These are phyloP conservation scores for Cucumis variabilis DNA, from an alignment of 331 rosid genomes.

Conservation along the genomic window DNA sequence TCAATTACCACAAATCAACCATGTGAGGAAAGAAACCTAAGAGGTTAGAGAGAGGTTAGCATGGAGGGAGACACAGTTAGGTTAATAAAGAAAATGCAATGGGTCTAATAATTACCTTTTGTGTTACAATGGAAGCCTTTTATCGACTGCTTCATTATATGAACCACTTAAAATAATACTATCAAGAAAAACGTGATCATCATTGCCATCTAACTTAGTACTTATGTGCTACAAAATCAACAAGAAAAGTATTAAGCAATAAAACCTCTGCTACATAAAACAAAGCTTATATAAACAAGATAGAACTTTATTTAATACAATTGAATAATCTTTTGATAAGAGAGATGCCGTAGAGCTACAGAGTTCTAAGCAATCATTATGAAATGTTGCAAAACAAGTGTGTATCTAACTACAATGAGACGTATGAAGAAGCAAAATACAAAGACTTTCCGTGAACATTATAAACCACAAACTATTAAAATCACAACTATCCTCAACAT, in stretches of 20 bases:
- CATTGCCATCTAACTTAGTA: constrained; percentile 52
- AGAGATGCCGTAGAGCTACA: not conserved
- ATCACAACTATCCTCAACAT: not conserved
- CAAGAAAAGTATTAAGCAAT: constrained; percentile 31
- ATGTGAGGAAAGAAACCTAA: constrained; percentile 11
- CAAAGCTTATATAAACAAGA: not conserved
- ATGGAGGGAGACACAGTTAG: too few relatives aligned
- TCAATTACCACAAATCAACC: constrained; percentile 10
- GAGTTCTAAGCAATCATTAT: not conserved
- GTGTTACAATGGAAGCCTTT: constrained; percentile 54
- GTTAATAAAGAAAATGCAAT: not conserved
- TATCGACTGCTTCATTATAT: constrained; percentile 55
- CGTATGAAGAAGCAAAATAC: not conserved
- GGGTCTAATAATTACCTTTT: constrained; percentile 48
- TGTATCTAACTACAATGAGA: not conserved
- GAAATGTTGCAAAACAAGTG: not conserved
- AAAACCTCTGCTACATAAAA: constrained; percentile 1
- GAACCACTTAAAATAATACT: constrained; percentile 50
- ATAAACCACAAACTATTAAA: not conserved
- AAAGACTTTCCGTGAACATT: not conserved
- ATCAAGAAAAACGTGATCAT: constrained; percentile 55
- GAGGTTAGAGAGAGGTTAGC: too few relatives aligned
- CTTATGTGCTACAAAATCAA: constrained; percentile 62
- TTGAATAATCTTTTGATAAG: not conserved
- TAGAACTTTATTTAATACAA: not conserved